phyloP scores from a whole-genome alignment of 441 rosid genomes.

The Mallotus japonicus region DNA sequence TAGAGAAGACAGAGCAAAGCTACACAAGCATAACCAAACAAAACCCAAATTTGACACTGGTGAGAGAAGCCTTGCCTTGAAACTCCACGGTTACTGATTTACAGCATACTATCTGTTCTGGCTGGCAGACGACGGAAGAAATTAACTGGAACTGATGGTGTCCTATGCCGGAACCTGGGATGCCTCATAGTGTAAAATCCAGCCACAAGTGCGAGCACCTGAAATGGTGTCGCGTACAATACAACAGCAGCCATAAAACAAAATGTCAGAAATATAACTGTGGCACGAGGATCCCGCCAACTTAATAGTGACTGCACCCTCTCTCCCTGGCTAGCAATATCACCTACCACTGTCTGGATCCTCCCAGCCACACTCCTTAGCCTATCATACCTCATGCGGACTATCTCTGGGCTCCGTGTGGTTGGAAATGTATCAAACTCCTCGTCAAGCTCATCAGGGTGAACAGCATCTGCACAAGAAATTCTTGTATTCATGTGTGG shows the following conservation, averaged over 20 bases:
- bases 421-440: conserved; percentile 85
- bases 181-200: conserved; percentile 87
- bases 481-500: conserved; percentile 82
- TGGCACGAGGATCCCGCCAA: conserved; percentile 96
- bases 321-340: conserved; percentile 87
- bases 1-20: neutral
- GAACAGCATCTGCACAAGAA: conserved; percentile 62
- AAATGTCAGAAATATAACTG: conserved; percentile 54
- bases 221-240: conserved; percentile 67
- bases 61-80: conserved; percentile 16
- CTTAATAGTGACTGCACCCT: conserved; percentile 69
- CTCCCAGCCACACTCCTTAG: conserved; percentile 78
- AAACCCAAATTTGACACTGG: conserved; percentile 15
- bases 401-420: conserved; percentile 37
- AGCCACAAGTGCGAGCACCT: conserved; percentile 50
- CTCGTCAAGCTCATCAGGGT: conserved; percentile 83
- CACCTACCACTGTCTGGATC: conserved; percentile 88
- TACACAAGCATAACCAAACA: conserved; percentile 23
- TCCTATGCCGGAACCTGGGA: conserved; percentile 69
- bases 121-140: conserved; percentile 91
- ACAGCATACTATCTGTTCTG: conserved; percentile 77
- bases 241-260: conserved; percentile 64
- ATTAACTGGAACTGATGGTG: conserved; percentile 59
- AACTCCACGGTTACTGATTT: conserved; percentile 17
- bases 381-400: conserved; percentile 76